These are phyloP conservation scores for Prunus mume DNA, from an alignment of 306 rosid genomes.

Conservation along the genomic window DNA sequence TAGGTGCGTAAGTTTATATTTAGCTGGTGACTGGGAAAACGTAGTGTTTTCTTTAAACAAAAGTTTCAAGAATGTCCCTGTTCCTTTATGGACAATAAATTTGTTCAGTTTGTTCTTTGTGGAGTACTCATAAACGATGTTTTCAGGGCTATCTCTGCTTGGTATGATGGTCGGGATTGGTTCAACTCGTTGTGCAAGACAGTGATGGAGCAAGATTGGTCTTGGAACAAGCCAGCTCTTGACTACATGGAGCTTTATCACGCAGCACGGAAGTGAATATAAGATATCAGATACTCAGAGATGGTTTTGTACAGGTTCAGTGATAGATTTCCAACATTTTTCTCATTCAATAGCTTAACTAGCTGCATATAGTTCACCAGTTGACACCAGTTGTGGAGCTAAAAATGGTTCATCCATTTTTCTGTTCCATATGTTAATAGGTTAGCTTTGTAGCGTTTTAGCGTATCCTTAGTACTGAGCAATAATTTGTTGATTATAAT, in stretches of 20 bases:
- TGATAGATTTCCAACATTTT: conserved; percentile 12
- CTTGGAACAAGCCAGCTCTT: conserved; percentile 97
- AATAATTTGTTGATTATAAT: conserved; percentile 5
- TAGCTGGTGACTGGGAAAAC: background rate
- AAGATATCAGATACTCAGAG: conserved; percentile 20
- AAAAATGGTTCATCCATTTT: conserved; percentile 12
- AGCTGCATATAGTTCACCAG: conserved; percentile 30
- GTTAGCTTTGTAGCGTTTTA: conserved; percentile 19
- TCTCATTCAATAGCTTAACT: background rate
- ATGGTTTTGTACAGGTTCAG: conserved; percentile 44
- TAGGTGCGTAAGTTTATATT: conserved; percentile 47
- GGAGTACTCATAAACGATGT: conserved; percentile 12
- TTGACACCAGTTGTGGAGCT: conserved; percentile 15
- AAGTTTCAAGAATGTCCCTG: background rate
- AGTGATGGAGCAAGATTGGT: conserved; percentile 99
- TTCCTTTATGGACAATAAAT: background rate
- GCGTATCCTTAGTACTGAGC: background rate
- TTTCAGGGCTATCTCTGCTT: conserved; percentile 82
- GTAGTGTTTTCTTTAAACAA: background rate
- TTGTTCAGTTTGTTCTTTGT: background rate
- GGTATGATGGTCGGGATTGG: conserved; percentile 83
- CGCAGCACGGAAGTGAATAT: conserved; percentile 60
- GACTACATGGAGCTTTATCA: conserved; percentile 95
- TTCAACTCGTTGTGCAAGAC: conserved; percentile 74
- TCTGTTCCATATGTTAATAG: conserved; percentile 36